phyloP scores from a whole-genome alignment of 345 rosid species.

The Hibiscus tridactylites region DNA sequence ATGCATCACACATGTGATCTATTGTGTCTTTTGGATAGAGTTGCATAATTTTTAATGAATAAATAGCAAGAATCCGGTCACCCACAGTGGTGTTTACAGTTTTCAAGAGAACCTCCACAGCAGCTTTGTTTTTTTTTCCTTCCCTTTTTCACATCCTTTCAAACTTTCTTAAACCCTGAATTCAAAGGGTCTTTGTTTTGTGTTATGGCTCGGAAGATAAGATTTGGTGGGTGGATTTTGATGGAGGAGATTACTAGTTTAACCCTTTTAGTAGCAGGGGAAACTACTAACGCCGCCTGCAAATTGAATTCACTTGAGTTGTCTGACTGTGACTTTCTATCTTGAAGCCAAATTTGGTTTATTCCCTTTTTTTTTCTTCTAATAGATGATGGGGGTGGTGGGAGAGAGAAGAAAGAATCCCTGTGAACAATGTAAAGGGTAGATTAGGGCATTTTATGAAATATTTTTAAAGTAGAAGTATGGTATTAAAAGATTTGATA shows the following conservation, averaged over 20 bases:
- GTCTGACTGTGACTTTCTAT: not conserved
- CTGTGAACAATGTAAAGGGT: constrained; percentile 10
- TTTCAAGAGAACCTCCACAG: too few relatives aligned
- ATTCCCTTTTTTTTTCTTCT: not conserved
- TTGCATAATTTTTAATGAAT: not conserved
- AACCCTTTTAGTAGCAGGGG: not conserved
- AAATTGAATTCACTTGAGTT: not conserved
- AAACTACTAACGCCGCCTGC: not conserved
- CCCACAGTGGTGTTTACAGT: not conserved
- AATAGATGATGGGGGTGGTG: not conserved
- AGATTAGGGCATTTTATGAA: not conserved
- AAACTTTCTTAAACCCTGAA: not conserved
- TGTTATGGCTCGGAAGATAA: too few relatives aligned
- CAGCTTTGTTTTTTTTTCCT: not conserved
- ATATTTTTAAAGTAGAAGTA: too few relatives aligned
- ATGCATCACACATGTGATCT: not conserved
- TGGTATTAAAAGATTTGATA: too few relatives aligned
- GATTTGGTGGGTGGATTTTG: too few relatives aligned
- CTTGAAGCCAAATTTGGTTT: not conserved
- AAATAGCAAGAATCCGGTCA: not conserved
- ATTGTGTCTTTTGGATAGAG: not conserved
- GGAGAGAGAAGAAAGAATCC: not conserved
- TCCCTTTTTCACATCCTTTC: not conserved
- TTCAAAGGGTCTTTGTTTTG: not conserved
- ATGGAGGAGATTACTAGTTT: too few relatives aligned